Base-by-base conservation (phyloP, 352 stramenopile genomes). In the Phytophthora pini region DNA sequence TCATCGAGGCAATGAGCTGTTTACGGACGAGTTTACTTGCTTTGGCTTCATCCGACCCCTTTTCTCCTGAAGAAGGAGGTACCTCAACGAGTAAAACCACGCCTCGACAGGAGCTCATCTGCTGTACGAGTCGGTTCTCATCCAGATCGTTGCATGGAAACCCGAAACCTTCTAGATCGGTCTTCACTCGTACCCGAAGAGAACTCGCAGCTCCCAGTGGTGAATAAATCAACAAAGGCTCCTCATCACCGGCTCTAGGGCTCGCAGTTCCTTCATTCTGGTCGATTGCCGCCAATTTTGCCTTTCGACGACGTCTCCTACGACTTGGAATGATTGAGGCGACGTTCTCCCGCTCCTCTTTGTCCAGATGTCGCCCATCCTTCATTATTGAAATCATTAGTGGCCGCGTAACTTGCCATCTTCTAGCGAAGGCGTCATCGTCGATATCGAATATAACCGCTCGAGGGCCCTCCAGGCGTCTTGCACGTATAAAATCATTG, bases 401-500 rank as follows among this genome's bases (percentile, higher is more conserved):
- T 20, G 82, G 77, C n/a, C 87, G 60, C 12, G 80, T 74, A 0
- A 77, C 53, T 63, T 76, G 68, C 72, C 75, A 85, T 26, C 78
- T 68, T 26, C 65, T 61, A 31, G 72, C 65, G 61, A 90, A 85
- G 15, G 48, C 54, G 13, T 48, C 55, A 1, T 85, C 72, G 31
- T 90, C 74, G 15, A 88, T 80, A 34, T 90, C 81, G 24, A 88
- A 87, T 11, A 84, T 38, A 12, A 89, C 68, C 4, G 70, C 44
- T 1, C 76, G 74, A 12, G 63, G 66, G 27, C 44, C 69, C 29
- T 77, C 74, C 34, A 68, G 50, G 3, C 68, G 72, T 22, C 69
- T 75, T 17, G 36, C 53, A 10, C 57, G 31, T 32, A 90, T 81
- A 32, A 90, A 88, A 36, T 80, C 64, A 17, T 88, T 76, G 47